Evolutionary conservation across 768 basidiomycete species (phyloP).

Genomic region (Cystoderma amianthinum): DNA sequence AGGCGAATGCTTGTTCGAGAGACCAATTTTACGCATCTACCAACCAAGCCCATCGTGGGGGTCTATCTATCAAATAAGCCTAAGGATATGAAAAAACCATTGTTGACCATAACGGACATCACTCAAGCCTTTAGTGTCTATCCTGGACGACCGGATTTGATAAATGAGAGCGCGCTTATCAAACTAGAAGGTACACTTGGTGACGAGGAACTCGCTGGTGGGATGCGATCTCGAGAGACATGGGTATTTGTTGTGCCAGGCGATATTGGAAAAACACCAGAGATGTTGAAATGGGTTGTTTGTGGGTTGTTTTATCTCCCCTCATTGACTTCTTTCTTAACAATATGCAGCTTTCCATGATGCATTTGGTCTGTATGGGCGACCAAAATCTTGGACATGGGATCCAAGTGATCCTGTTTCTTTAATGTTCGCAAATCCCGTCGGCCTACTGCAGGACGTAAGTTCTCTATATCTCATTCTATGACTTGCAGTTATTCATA

Average conservation of each 20-base stretch:
- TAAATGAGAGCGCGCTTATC: conserved; percentile 82
- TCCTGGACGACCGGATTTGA: conserved; percentile 90
- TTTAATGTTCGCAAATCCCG: conserved; percentile 93
- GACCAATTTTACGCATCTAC: conserved; percentile 17
- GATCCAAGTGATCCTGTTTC: conserved; percentile 77
- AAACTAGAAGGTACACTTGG: conserved; percentile 86
- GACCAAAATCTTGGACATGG: conserved; percentile 83
- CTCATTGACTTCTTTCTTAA: background rate
- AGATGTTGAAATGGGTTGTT: conserved; percentile 89
- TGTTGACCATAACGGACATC: conserved; percentile 63
- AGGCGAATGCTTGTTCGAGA: conserved; percentile 65
- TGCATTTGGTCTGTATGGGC: conserved; percentile 83
- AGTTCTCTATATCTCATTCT: background rate
- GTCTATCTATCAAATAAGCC: conserved; percentile 60
- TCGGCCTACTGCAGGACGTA: conserved; percentile 79
- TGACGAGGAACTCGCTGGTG: conserved; percentile 62
- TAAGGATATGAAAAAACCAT: conserved; percentile 66
- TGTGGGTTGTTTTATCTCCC: conserved; percentile 43
- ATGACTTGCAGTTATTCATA: background rate
- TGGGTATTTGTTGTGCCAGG: conserved; percentile 89
- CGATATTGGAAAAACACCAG: conserved; percentile 54
- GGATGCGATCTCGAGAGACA: conserved; percentile 67
- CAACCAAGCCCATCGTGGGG: conserved; percentile 34
- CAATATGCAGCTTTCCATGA: conserved; percentile 64
- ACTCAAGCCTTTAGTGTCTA: conserved; percentile 92